These are phyloP conservation scores for Cladochytrium tenue DNA, from an alignment of 371 early-diverging fungal genomes.

Conservation along the genomic window DNA sequence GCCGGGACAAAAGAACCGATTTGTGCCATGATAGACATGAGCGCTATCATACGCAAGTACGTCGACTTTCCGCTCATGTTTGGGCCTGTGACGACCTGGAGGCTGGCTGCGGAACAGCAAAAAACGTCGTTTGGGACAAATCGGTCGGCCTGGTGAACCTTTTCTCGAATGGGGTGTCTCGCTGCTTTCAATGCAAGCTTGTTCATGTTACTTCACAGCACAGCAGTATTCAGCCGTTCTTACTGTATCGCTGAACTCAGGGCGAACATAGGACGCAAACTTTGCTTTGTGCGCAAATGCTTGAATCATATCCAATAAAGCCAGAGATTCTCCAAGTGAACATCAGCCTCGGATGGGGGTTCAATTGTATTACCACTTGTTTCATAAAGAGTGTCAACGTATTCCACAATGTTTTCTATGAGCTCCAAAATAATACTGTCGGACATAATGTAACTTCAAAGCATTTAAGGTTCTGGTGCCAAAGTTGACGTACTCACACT, in stretches of 20 bases:
- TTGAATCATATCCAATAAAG: conserved; percentile 76
- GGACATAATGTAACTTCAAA: conserved; percentile 7
- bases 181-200: conserved; percentile 71
- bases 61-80: conserved; percentile 98
- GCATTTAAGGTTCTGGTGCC: not conserved
- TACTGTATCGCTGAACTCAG: conserved; percentile 78
- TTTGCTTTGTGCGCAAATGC: conserved; percentile 60
- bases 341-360: too few species aligned
- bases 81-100: conserved; percentile 90
- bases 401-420: conserved; percentile 53
- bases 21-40: conserved; percentile 91
- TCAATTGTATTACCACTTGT: conserved; percentile 41
- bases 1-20: conserved; percentile 95
- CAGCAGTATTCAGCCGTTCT: too few species aligned
- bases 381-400: conserved; percentile 72
- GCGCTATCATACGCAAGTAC: conserved; percentile 87
- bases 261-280: conserved; percentile 57
- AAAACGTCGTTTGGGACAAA: conserved; percentile 82
- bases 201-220: too few species aligned
- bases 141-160: conserved; percentile 30
- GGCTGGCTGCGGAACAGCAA: conserved; percentile 61
- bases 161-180: conserved; percentile 81
- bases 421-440: conserved; percentile 66
- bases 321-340: conserved; percentile 63
- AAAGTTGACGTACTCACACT: conserved; percentile 51